Evolutionary conservation across 305 asterid genomes (phyloP).

Genomic region (Fraxinus angustifolia): DNA sequence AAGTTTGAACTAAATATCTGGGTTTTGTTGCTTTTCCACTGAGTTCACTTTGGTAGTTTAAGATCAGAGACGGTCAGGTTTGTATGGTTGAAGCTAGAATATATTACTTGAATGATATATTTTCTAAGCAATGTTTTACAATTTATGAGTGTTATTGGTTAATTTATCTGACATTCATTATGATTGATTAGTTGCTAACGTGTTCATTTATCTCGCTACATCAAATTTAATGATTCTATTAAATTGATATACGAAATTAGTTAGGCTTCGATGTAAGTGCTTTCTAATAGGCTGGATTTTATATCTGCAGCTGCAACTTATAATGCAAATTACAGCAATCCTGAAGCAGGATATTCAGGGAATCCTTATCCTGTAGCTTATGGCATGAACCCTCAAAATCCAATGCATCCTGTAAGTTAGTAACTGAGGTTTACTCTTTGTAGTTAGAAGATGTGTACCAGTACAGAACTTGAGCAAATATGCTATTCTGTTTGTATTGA

Average conservation of each 20-base stretch:
- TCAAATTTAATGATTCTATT: not conserved
- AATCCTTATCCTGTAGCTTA: constrained; percentile 45
- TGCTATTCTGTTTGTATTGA: not conserved
- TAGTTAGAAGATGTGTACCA: not conserved
- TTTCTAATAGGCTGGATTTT: not conserved
- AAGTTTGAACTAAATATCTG: not conserved
- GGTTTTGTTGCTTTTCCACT: not conserved
- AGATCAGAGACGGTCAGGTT: not conserved
- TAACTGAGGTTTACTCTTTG: constrained; percentile 6
- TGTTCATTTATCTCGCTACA: not conserved
- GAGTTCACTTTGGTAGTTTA: not conserved
- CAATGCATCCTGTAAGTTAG: constrained; percentile 57
- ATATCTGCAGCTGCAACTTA: constrained; percentile 36
- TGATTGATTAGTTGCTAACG: not conserved
- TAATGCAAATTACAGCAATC: constrained; percentile 37
- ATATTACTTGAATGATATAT: not conserved
- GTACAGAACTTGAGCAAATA: not conserved
- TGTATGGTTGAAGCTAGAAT: not conserved
- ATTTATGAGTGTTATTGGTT: not conserved
- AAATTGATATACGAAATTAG: not conserved
- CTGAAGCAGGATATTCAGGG: constrained; percentile 36
- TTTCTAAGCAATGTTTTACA: not conserved
- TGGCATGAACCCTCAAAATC: constrained; percentile 58
- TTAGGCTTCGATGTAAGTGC: not conserved
- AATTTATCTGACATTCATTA: not conserved